Evolutionary conservation across 2,329 filamentous ascomycete species (phyloP).

Genomic region (Aspergillus hiratsukae): DNA sequence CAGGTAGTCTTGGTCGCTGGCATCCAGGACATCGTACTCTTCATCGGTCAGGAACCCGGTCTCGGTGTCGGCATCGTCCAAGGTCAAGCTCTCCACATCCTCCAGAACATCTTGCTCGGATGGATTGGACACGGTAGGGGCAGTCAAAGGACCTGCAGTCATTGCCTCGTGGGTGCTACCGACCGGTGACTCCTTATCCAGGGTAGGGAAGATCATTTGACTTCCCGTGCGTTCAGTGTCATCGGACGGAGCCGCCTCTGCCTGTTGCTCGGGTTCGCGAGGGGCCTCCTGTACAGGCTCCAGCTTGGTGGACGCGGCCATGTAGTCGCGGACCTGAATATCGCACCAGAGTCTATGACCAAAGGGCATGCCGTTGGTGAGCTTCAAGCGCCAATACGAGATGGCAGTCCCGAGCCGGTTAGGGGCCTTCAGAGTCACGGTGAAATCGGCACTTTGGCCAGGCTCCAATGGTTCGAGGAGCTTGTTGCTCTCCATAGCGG

Average conservation of each 20-base stretch:
- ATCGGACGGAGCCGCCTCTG: constrained; percentile 27
- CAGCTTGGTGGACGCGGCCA: constrained; percentile 8
- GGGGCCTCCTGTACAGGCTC: constrained; percentile 7
- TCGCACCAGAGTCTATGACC: constrained; percentile 96
- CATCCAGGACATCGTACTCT: constrained; percentile 95
- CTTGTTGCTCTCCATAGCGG: constrained; percentile 77
- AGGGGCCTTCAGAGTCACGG: constrained; percentile 78
- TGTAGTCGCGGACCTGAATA: constrained; percentile 57
- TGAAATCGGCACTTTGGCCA: constrained; percentile 74
- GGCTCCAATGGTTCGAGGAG: constrained; percentile 65
- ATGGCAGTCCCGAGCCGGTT: constrained; percentile 71
- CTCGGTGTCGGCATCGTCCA: constrained; percentile 45
- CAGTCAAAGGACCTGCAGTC: constrained; percentile 22
- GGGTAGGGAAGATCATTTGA: constrained; percentile 93
- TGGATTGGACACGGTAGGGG: constrained; percentile 38
- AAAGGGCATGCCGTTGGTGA: constrained; percentile 73
- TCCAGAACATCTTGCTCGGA: constrained; percentile 49
- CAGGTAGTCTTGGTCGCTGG: constrained; percentile 80
- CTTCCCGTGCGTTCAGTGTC: constrained; percentile 45
- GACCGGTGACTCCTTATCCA: constrained; percentile 87
- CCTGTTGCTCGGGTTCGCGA: constrained; percentile 27
- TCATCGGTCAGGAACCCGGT: constrained; percentile 91
- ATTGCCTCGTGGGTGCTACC: constrained; percentile 66
- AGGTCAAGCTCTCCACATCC: constrained; percentile 55
- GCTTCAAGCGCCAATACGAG: constrained; percentile 94